Conservation (phyloP, 257 asterid species). For the Coffea eugenioides region DNA sequence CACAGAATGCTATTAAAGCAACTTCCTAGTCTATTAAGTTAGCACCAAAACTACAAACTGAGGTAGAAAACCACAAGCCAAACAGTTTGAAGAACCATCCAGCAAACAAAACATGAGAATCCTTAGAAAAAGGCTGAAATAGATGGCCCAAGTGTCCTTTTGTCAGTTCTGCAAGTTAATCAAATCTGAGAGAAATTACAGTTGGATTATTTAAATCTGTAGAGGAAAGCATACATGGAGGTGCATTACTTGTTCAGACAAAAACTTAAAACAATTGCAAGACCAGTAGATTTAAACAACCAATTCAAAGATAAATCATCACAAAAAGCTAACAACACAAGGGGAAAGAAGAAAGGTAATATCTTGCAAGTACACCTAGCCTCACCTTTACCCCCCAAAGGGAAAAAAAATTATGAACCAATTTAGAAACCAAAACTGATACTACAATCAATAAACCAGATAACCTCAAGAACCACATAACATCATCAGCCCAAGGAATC, state of each 20-base stretch:
- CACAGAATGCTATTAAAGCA: not conserved
- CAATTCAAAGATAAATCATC: not conserved
- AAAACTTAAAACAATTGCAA: not conserved
- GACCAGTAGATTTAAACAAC: slow-evolving; percentile 2
- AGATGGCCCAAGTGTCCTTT: not conserved
- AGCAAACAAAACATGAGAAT: not conserved
- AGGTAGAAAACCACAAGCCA: not conserved
- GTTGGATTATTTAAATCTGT: not conserved
- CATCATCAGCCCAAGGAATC: not conserved
- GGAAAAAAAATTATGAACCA: not conserved
- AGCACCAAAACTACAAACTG: not conserved
- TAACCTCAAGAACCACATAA: not conserved
- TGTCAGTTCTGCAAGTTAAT: not conserved
- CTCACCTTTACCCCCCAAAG: not conserved
- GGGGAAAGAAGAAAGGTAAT: not conserved
- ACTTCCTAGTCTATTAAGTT: not conserved
- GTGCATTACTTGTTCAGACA: not conserved
- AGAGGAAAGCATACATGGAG: not conserved
- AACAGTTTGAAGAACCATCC: not conserved
- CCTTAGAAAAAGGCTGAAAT: not conserved
- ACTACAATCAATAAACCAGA: not conserved
- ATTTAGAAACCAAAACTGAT: not conserved
- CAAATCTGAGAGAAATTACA: not conserved
- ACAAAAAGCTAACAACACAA: not conserved
- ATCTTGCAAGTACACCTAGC: not conserved